Base-by-base conservation (phyloP, 2,329 filamentous ascomycete species). In the Epichloe coenophiala region DNA sequence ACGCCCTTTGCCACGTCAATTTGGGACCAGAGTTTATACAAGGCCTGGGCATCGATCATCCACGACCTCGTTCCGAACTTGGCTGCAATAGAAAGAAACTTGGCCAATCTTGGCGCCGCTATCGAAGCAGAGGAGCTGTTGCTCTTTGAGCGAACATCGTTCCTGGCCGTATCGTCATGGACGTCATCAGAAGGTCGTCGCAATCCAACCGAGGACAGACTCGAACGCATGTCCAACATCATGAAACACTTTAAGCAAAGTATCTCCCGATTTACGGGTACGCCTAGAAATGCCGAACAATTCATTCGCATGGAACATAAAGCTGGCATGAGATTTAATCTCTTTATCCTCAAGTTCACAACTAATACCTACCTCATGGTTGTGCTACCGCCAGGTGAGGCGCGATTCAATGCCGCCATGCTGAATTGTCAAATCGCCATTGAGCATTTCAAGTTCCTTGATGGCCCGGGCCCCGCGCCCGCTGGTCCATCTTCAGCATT, bases 1-100 rank as follows among this genome's bases (percentile, higher is more conserved):
- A 87, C 88, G 52, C 89, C 90, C 53, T 97, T 95, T 65, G 87
- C 89, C 9, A 97, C 91, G 35, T 95, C 87, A 50, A 98, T 98
- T 63, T 98, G 93, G 93, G 93, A 98, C 63, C 93, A 98, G 71
- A 94, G 86, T 50, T 74, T 98, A 38, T 98, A 97, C 75, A 95
- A 95, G 68, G 93, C 93, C 1, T 98, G 93, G 93, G 93, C 93
- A 0, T 88, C 87, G 64, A 96, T 98, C 60, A 96, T 98, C 54
- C 93, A 98, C 73, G 90, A 91, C 63, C 77, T 98, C 44, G 93
- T 97, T n/a, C 93, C 93, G 3, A 97, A 97, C 61, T 79, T 96
- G 1, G 75, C 82, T 17, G 80, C 87, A 43, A 96, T 98, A 57
- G 91, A 97, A 69, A 79, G 80, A 19, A 87, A 97, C 65, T 77